These are phyloP conservation scores for Ceratobasidium sp. DNA, from an alignment of 1,284 basidiomycete species.

Conservation along the genomic window DNA sequence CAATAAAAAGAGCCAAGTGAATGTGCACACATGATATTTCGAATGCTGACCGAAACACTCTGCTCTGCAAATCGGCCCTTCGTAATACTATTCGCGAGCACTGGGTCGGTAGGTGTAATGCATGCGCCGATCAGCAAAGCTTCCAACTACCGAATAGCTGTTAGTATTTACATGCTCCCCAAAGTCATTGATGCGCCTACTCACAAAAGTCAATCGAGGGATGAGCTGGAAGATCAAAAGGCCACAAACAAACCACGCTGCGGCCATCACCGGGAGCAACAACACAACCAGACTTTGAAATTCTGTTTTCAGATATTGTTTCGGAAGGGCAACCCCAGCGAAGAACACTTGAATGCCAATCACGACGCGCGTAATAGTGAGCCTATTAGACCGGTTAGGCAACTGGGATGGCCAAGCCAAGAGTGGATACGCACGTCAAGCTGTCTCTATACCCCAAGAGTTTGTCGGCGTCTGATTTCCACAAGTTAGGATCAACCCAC, in stretches of 20 bases:
- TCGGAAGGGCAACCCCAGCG: conserved; percentile 33
- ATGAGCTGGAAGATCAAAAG: conserved; percentile 32
- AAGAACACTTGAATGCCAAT: conserved; percentile 41
- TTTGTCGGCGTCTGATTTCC: conserved; percentile 24
- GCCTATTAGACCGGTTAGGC: background rate
- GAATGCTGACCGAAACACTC: conserved; percentile 15
- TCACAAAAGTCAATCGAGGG: conserved; percentile 37
- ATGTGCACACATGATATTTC: conserved; percentile 41
- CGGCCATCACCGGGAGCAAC: conserved; percentile 32
- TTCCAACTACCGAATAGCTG: conserved; percentile 23
- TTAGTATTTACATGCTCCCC: background rate
- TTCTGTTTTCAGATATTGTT: conserved; percentile 39
- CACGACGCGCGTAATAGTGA: conserved; percentile 22
- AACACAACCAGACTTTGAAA: conserved; percentile 38
- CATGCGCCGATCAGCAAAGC: conserved; percentile 26
- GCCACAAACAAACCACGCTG: conserved; percentile 36
- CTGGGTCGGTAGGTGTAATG: conserved; percentile 38
- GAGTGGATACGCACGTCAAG: conserved; percentile 6
- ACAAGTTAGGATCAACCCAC: conserved; percentile 28
- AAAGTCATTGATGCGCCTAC: background rate
- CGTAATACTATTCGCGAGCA: conserved; percentile 33
- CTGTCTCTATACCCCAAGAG: conserved; percentile 30
- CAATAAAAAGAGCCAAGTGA: no score
- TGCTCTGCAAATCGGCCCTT: conserved; percentile 32
- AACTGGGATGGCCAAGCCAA: background rate